phyloP scores from a whole-genome alignment of 129 eudicot genomes.

The Helianthus tuberosus region DNA sequence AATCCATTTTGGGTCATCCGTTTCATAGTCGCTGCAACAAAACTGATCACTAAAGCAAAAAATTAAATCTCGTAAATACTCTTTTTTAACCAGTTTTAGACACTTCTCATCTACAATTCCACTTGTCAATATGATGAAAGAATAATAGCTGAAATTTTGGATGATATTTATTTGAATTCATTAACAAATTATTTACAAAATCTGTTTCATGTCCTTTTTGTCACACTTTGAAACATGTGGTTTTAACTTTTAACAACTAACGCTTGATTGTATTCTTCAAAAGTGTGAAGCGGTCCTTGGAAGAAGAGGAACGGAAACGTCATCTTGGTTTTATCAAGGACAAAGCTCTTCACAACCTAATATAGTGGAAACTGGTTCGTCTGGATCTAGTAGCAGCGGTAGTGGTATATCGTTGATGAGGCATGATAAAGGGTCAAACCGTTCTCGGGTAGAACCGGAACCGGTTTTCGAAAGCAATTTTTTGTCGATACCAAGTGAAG shows the following conservation, averaged over 20 bases:
- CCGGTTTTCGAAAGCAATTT: conserved; percentile 23
- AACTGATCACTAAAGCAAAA: neutral
- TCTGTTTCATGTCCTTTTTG: neutral
- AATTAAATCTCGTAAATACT: neutral
- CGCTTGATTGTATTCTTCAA: conserved; percentile 10
- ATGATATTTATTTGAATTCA: neutral
- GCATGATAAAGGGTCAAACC: conserved; percentile 34
- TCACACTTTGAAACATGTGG: no score
- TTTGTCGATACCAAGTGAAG: conserved; percentile 25
- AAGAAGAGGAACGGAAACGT: conserved; percentile 35
- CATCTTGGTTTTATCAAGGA: conserved; percentile 40
- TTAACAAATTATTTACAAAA: neutral
- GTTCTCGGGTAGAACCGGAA: conserved; percentile 35
- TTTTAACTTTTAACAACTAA: conserved; percentile 1
- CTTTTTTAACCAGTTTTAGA: neutral
- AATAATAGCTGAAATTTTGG: neutral
- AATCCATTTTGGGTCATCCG: neutral
- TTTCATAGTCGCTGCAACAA: neutral
- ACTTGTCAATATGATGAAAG: neutral
- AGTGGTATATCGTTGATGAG: conserved; percentile 32
- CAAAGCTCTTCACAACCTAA: conserved; percentile 40
- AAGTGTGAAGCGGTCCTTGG: conserved; percentile 47
- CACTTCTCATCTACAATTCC: neutral
- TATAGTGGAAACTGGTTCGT: conserved; percentile 28
- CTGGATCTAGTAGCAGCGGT: conserved; percentile 37